Conservation (phyloP, 345 rosid genomes). For the Citrus australasica region DNA sequence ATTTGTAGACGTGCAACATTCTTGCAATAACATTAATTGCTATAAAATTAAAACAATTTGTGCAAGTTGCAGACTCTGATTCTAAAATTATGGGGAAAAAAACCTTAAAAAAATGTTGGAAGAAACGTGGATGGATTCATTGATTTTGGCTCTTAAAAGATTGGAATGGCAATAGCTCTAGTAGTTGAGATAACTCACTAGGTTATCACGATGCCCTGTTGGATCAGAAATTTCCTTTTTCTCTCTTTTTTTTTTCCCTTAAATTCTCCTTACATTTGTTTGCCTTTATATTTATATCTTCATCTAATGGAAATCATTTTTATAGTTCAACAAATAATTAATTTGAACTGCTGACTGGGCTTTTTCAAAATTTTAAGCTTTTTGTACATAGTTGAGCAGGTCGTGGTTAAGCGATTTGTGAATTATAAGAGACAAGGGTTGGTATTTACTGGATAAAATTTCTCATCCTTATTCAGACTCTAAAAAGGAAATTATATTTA, state of each 20-base stretch:
- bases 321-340: background rate
- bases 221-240: background rate
- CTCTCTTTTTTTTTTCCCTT: background rate
- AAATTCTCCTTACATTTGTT: background rate
- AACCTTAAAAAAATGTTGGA: background rate
- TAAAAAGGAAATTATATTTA: too few relatives aligned
- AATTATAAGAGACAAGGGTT: too few relatives aligned
- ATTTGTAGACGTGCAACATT: background rate
- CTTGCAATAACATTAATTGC: background rate
- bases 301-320: too few relatives aligned
- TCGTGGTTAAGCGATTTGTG: too few relatives aligned
- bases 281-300: background rate
- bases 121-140: background rate
- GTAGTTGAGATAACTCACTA: background rate
- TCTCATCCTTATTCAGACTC: too few relatives aligned
- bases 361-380: too few relatives aligned
- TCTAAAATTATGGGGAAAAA: too few relatives aligned
- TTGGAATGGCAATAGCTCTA: background rate
- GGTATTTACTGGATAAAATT: too few relatives aligned
- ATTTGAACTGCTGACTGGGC: too few relatives aligned
- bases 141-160: background rate
- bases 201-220: too few relatives aligned
- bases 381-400: too few relatives aligned
- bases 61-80: background rate
- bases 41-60: background rate